Evolutionary conservation across 2,329 filamentous ascomycete species (phyloP).

Genomic region (Lecanoromycetidae sp.): DNA sequence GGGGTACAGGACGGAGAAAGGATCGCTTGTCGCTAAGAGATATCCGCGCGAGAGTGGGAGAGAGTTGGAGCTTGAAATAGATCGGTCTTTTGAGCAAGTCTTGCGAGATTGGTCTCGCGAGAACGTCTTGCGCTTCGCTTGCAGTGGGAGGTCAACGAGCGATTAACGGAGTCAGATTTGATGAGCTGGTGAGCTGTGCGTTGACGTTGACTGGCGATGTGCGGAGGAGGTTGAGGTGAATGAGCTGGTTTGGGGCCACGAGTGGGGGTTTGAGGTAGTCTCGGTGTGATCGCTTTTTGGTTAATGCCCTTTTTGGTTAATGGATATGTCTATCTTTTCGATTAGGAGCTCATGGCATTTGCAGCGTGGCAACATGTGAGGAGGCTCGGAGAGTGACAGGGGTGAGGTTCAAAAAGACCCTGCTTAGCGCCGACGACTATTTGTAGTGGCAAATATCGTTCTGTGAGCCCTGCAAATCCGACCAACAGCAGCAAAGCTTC

Average conservation of each 20-base stretch:
- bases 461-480: conserved; percentile 1
- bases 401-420: conserved; percentile 6
- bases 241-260: no score
- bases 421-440: conserved; percentile 10
- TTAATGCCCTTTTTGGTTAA: conserved; percentile 7
- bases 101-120: background rate
- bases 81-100: conserved; percentile 3
- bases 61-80: conserved; percentile 6
- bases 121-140: conserved; percentile 11
- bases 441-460: no score
- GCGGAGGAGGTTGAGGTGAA: background rate
- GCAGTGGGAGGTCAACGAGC: no score
- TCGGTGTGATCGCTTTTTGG: no score
- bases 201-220: background rate
- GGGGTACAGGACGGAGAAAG: background rate
- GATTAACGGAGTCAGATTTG: no score
- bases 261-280: no score
- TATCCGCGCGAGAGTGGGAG: conserved; percentile 1
- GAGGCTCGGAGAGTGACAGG: conserved; percentile 5
- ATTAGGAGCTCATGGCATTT: conserved; percentile 11
- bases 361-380: conserved; percentile 1
- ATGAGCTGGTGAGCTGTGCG: no score
- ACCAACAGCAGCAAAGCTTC: background rate
- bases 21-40: conserved; percentile 8
- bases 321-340: conserved; percentile 6